These are phyloP conservation scores for Actinomucor elegans DNA, from an alignment of 371 early-diverging fungal genomes.

Conservation along the genomic window DNA sequence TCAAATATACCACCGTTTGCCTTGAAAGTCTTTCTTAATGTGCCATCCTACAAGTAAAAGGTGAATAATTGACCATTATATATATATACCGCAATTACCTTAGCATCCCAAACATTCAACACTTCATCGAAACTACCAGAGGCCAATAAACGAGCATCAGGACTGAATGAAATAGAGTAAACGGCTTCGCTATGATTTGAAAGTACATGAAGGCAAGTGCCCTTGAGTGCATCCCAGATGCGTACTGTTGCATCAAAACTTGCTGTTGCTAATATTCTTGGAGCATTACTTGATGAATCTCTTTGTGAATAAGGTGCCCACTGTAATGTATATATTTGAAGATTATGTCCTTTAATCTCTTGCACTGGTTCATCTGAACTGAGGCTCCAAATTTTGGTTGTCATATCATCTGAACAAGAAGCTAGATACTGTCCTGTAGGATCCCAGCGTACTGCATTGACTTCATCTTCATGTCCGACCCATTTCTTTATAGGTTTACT, in stretches of 20 bases:
- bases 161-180: conserved; percentile 85
- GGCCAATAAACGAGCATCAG: conserved; percentile 81
- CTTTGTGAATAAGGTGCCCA: conserved; percentile 54
- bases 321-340: conserved; percentile 77
- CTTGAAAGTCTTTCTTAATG: conserved; percentile 63
- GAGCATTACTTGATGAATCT: conserved; percentile 14
- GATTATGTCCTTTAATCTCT: conserved; percentile 69
- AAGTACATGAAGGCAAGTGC: conserved; percentile 73
- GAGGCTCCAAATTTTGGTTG: conserved; percentile 67
- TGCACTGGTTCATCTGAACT: conserved; percentile 47
- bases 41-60: conserved; percentile 50
- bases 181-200: conserved; percentile 79
- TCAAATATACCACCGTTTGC: conserved; percentile 79
- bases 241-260: conserved; percentile 90
- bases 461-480: conserved; percentile 83
- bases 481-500: conserved; percentile 67
- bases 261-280: conserved; percentile 71
- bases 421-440: conserved; percentile 81
- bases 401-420: conserved; percentile 91
- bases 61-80: background rate
- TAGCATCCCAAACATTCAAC: conserved; percentile 79
- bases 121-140: conserved; percentile 86
- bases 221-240: conserved; percentile 84
- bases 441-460: conserved; percentile 91
- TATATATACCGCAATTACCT: conserved; percentile 40